A percentile compares a stretch with the other conserved stretches of the same genome.
phyloP scores from a whole-genome alignment of 306 rosid species.

The Mimosa bimucronata region DNA sequence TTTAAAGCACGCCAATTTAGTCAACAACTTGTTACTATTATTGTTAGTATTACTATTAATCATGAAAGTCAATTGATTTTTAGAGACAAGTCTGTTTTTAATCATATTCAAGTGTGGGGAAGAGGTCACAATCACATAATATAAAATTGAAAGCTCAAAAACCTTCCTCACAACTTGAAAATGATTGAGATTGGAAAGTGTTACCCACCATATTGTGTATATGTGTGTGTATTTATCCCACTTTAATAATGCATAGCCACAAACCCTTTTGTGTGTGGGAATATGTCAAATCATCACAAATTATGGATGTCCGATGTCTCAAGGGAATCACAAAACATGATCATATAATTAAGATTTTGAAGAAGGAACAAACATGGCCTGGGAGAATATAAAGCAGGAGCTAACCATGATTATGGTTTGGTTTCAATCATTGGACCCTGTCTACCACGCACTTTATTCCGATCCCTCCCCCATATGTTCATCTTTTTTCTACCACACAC shows the following conservation, averaged over 20 bases:
- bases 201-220: neutral
- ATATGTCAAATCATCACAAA: neutral
- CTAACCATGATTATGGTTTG: neutral
- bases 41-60: no score
- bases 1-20: neutral
- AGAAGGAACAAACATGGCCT: neutral
- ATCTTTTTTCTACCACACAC: neutral
- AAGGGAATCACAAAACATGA: neutral
- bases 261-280: neutral
- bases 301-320: neutral
- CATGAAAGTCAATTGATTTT: neutral
- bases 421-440: neutral
- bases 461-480: neutral
- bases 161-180: neutral
- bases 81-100: no score
- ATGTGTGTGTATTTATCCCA: neutral
- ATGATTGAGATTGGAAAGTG: neutral
- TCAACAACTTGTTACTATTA: neutral
- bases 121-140: neutral
- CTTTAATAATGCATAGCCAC: neutral
- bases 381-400: neutral
- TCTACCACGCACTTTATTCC: neutral
- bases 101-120: neutral
- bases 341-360: neutral
- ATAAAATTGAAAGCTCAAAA: neutral